Conservation (phyloP, 2,329 filamentous ascomycete species). For the Xylariaceae sp. region DNA sequence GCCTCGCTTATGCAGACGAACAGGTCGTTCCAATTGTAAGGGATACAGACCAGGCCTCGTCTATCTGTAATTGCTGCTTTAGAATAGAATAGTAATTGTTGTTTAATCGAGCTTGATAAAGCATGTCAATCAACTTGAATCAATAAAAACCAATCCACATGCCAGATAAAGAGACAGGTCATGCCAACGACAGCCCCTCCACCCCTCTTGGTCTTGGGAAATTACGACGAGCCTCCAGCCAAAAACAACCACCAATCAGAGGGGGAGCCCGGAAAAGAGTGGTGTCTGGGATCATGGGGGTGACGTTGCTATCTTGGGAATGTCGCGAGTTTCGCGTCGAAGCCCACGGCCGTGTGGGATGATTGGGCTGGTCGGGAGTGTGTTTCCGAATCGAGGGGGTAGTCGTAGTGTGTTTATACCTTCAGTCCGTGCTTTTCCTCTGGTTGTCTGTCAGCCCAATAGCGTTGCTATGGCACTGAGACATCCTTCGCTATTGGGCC, state of each 20-base stretch:
- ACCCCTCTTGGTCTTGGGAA: slow-evolving; percentile 2
- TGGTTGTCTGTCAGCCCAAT: no score
- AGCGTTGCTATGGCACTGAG: no score
- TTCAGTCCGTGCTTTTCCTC: not conserved
- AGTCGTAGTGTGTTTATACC: not conserved
- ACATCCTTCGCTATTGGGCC: no score
- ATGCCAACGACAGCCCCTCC: slow-evolving; percentile 10
- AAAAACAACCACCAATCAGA: slow-evolving; percentile 8
- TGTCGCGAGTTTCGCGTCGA: slow-evolving; percentile 9
- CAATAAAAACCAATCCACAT: no score
- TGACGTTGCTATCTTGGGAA: slow-evolving; percentile 2
- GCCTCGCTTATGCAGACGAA: not conserved
- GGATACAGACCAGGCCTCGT: no score
- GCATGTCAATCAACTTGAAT: no score
- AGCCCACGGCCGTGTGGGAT: no score
- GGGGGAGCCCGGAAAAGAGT: not conserved
- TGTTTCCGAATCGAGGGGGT: no score
- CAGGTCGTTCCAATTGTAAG: no score
- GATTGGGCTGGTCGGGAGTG: slow-evolving; percentile 8
- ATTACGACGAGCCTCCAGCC: slow-evolving; percentile 7
- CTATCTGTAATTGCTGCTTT: no score
- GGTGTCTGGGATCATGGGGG: not conserved
- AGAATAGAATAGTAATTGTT: not conserved
- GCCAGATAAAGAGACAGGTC: slow-evolving; percentile 14
- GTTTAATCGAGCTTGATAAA: no score